Base-by-base conservation (phyloP, 1,284 basidiomycete species). In the Laetiporus sulphureus region DNA sequence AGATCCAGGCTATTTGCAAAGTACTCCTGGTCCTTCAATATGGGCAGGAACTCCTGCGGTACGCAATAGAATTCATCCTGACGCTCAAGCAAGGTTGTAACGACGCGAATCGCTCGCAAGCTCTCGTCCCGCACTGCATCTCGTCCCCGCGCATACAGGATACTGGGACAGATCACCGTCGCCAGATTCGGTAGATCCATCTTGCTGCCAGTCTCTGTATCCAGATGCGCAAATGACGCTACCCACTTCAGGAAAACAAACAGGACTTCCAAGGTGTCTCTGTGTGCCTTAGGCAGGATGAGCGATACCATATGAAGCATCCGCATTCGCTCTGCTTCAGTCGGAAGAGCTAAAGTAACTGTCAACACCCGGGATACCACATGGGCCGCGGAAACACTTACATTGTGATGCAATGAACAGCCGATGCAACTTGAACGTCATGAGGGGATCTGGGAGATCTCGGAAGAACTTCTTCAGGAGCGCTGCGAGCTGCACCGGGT, bases 171-270 rank as follows among this genome's bases (percentile, higher is more conserved):
- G 52, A 99, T 93, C 60, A 99, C 96, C 11, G 92, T 97, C n/a
- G 95, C 93, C 49, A 99, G 73, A 61, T 99, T 99, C 25, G 78
- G 77, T 38, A 98, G 70, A 64, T 99, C 95, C 95, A 99, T 99
- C 68, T 95, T 95, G 69, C 90, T 94, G 29, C 95, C 95, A 0
- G 95, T 98, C 62, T 95, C 92, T 57, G 95, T 94, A 60, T 99
- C 95, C 66, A 96, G 81, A 65, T 99, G 94, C 34, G 95, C 93
- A 63, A 99, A 99, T 4, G 92, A 95, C 4, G 95, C 95, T 2
- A 99, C 95, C 96, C 96, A 99, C 64, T 96, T 95, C 53, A 99
- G 73, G 69, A 99, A 99, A 15, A 97, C 93, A 59, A 97, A 98
- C 33, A 99, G 69, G 36, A 97, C 92, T 65, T 99, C 95, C 79